These are phyloP conservation scores for Hypoxylon trugodes DNA, from an alignment of 495 filamentous ascomycete genomes.

Conservation along the genomic window DNA sequence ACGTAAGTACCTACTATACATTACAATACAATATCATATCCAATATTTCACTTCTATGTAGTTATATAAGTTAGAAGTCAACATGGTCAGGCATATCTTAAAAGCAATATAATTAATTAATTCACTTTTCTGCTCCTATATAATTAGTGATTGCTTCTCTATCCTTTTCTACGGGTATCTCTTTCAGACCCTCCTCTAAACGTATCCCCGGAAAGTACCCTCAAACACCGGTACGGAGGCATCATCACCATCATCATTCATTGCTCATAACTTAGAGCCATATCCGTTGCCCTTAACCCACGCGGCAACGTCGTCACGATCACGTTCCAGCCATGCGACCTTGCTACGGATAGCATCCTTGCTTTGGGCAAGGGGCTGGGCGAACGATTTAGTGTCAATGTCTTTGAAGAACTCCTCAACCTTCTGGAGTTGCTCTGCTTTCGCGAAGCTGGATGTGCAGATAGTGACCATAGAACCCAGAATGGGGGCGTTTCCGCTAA, in stretches of 20 bases:
- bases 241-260: not conserved
- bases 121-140: slow-evolving; percentile 1
- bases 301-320: slow-evolving; percentile 61
- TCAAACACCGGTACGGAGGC: slow-evolving; percentile 1
- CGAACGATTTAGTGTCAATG: slow-evolving; percentile 80
- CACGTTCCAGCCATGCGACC: slow-evolving; percentile 65
- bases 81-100: too few relatives aligned
- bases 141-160: slow-evolving; percentile 18
- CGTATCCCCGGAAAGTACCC: slow-evolving; percentile 14
- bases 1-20: not conserved
- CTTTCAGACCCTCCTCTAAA: slow-evolving; percentile 18
- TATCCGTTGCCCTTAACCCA: slow-evolving; percentile 60
- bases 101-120: slow-evolving; percentile 8
- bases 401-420: slow-evolving; percentile 82
- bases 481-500: slow-evolving; percentile 75
- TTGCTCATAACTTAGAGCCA: slow-evolving; percentile 9
- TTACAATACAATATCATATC: too few relatives aligned
- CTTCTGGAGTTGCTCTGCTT: slow-evolving; percentile 73
- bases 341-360: slow-evolving; percentile 68
- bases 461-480: slow-evolving; percentile 85
- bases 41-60: too few relatives aligned
- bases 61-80: too few relatives aligned
- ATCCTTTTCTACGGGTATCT: slow-evolving; percentile 40
- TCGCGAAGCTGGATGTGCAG: slow-evolving; percentile 83
- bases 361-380: slow-evolving; percentile 68